These are phyloP conservation scores for Venturia effusa DNA, from an alignment of 2,329 filamentous ascomycete species.

Conservation along the genomic window DNA sequence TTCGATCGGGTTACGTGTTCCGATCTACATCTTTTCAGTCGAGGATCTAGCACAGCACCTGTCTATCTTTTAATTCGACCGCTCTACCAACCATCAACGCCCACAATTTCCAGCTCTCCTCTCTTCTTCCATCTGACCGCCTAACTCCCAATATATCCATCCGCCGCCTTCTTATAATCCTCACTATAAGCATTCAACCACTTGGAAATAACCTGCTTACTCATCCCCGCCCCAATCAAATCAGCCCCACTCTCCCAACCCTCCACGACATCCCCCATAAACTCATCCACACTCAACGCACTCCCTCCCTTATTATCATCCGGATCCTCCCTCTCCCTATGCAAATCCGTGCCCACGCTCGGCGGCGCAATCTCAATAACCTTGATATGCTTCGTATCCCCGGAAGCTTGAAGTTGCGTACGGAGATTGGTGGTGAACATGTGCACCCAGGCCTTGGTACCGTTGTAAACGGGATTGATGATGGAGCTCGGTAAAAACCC, in stretches of 20 bases:
- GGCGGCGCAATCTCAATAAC: slow-evolving; percentile 48
- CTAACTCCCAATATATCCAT: background rate
- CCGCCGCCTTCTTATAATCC: slow-evolving; percentile 19
- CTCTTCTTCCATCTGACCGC: too few species aligned
- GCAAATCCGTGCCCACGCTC: slow-evolving; percentile 43
- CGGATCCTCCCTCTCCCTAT: slow-evolving; percentile 44
- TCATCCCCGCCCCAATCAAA: slow-evolving; percentile 38
- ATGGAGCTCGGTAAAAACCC: slow-evolving; percentile 42
- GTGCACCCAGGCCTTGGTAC: slow-evolving; percentile 48
- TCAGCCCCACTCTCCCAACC: slow-evolving; percentile 39
- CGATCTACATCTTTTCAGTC: too few species aligned
- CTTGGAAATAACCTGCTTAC: slow-evolving; percentile 28
- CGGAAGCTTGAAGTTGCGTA: slow-evolving; percentile 34
- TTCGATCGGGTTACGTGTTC: too few species aligned
- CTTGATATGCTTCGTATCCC: slow-evolving; percentile 24
- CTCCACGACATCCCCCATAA: slow-evolving; percentile 36
- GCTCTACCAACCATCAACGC: too few species aligned
- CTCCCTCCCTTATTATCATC: slow-evolving; percentile 45
- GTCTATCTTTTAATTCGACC: too few species aligned
- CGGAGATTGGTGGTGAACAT: slow-evolving; percentile 46
- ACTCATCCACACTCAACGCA: slow-evolving; percentile 41
- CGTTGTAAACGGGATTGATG: slow-evolving; percentile 49
- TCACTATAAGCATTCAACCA: slow-evolving; percentile 35
- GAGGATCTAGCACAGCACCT: too few species aligned
- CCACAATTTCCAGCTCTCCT: too few species aligned